phyloP scores from a whole-genome alignment of 495 filamentous ascomycete species.

The Neurospora sublineolata region DNA sequence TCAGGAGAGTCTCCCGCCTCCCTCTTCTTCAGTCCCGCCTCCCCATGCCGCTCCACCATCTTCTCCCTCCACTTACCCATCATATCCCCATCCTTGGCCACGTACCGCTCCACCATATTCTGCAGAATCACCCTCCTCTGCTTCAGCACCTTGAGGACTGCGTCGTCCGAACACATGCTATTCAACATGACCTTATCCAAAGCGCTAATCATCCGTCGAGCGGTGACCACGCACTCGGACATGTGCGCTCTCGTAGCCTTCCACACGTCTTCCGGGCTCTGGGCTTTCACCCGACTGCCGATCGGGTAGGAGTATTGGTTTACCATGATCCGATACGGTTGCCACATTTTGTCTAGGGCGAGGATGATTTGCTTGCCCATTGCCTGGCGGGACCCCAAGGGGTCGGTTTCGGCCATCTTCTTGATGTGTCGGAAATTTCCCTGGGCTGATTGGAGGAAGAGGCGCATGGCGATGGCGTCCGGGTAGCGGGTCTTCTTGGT shows the following conservation, averaged over 20 bases:
- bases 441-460: constrained; percentile 30
- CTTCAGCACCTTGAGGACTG: constrained; percentile 9
- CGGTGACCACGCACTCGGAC: constrained; percentile 27
- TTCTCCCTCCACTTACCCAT: not conserved
- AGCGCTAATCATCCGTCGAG: constrained; percentile 29
- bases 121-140: constrained; percentile 20
- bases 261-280: constrained; percentile 5
- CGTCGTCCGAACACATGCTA: constrained; percentile 9
- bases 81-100: constrained; percentile 5
- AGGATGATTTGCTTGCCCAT: constrained; percentile 23
- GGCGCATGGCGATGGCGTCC: constrained; percentile 30
- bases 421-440: constrained; percentile 17
- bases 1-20: not conserved
- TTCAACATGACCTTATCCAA: constrained; percentile 23
- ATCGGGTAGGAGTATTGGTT: constrained; percentile 14
- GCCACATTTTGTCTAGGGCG: constrained; percentile 30
- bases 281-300: constrained; percentile 1
- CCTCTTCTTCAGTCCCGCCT: not conserved
- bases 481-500: constrained; percentile 23
- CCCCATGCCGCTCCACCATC: not conserved
- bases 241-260: constrained; percentile 6
- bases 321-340: constrained; percentile 20
- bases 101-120: constrained; percentile 18
- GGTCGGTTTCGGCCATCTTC: constrained; percentile 2
- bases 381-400: constrained; percentile 7